Conservation (phyloP, 768 basidiomycete species). For the Boletellus ananas region DNA sequence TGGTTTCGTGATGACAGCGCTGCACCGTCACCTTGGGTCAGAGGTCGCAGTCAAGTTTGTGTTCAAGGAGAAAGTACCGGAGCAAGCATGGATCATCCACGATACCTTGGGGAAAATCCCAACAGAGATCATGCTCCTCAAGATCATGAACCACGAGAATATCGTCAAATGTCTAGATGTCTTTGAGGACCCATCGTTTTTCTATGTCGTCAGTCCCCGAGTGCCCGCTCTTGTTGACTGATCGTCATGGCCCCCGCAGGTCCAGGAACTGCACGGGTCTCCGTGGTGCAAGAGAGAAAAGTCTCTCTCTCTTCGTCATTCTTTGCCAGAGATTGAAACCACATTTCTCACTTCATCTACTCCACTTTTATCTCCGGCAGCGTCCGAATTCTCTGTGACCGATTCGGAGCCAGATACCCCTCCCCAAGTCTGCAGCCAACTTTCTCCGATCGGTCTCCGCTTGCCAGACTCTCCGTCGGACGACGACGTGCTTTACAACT, state of each 20-base stretch:
- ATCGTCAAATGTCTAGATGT: slow-evolving; percentile 82
- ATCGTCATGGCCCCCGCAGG: slow-evolving; percentile 39
- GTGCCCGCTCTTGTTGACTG: background rate
- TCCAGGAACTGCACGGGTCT: slow-evolving; percentile 89
- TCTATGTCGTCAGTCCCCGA: slow-evolving; percentile 68
- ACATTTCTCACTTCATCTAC: slow-evolving; percentile 34
- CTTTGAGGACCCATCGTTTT: slow-evolving; percentile 80
- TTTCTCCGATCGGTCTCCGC: slow-evolving; percentile 20
- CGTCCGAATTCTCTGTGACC: slow-evolving; percentile 43
- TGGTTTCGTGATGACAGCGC: slow-evolving; percentile 90
- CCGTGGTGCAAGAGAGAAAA: slow-evolving; percentile 66
- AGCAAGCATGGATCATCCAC: slow-evolving; percentile 54
- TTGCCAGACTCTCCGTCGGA: slow-evolving; percentile 11
- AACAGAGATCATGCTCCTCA: slow-evolving; percentile 76
- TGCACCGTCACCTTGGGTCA: slow-evolving; percentile 49
- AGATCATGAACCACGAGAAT: slow-evolving; percentile 69
- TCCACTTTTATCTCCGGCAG: slow-evolving; percentile 57
- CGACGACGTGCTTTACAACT: slow-evolving; percentile 7
- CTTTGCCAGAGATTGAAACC: slow-evolving; percentile 25
- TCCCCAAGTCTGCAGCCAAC: slow-evolving; percentile 27
- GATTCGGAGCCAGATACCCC: slow-evolving; percentile 46
- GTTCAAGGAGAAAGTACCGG: slow-evolving; percentile 65
- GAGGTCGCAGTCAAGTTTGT: slow-evolving; percentile 97
- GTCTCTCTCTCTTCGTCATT: slow-evolving; percentile 24
- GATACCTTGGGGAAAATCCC: slow-evolving; percentile 63